phyloP scores from a whole-genome alignment of 208 protist species.

The Acanthamoeba polyphaga region DNA sequence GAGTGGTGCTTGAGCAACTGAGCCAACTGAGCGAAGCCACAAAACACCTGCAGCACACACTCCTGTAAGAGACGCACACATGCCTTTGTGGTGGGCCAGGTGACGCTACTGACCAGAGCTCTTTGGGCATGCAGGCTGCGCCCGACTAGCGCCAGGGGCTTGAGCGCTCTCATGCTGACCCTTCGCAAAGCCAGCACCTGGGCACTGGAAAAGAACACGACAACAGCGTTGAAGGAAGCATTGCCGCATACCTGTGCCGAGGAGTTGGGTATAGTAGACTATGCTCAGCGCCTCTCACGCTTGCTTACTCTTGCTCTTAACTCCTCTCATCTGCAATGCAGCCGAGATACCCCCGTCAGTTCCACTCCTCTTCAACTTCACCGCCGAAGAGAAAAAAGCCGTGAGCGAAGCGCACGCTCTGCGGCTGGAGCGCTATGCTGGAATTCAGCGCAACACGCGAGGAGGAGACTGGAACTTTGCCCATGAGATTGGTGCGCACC shows the following conservation, averaged over 20 bases:
- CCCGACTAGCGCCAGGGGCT: not conserved
- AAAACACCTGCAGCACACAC: not conserved
- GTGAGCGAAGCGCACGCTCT: not conserved
- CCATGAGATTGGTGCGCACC: not conserved
- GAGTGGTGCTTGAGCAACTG: not conserved
- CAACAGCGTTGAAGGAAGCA: not conserved
- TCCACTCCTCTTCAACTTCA: not conserved
- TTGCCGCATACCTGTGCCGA: not conserved
- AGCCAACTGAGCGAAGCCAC: not conserved
- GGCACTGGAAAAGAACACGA: not conserved
- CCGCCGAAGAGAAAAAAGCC: not conserved
- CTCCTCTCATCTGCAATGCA: not conserved
- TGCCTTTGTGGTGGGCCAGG: not conserved
- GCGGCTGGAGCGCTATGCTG: not conserved
- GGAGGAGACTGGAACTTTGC: not conserved
- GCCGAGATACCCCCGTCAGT: not conserved
- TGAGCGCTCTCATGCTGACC: not conserved
- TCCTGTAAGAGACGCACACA: not conserved
- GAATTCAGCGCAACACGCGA: not conserved
- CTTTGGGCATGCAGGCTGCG: not conserved
- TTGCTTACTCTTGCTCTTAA: not conserved
- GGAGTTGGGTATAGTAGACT: not conserved
- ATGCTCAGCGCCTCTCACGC: not conserved
- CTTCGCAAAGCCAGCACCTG: not conserved
- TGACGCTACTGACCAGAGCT: too few species aligned